These are phyloP conservation scores for Fusarium domesticum DNA, from an alignment of 2,329 filamentous ascomycete species.

Conservation along the genomic window DNA sequence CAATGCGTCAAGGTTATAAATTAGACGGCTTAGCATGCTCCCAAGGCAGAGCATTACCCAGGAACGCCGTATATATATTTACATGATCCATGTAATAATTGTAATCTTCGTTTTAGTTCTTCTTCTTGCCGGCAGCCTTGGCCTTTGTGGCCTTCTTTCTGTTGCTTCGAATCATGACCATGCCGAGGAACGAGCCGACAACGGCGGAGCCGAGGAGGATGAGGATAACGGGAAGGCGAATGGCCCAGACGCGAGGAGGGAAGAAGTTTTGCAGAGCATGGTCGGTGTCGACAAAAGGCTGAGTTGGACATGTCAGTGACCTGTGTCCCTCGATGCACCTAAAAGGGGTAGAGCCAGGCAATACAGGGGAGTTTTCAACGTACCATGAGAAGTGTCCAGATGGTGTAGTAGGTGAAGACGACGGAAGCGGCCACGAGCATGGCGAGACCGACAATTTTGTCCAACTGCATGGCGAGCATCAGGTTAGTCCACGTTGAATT, in stretches of 20 bases:
- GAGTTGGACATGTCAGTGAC: not conserved
- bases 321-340: not conserved
- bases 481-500: slow-evolving; percentile 12
- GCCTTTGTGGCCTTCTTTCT: slow-evolving; percentile 95
- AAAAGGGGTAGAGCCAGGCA: not conserved
- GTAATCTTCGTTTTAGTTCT: slow-evolving; percentile 54
- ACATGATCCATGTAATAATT: not conserved
- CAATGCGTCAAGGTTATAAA: slow-evolving; percentile 9
- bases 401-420: slow-evolving; percentile 82
- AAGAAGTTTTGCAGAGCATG: slow-evolving; percentile 94
- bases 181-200: slow-evolving; percentile 89
- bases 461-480: slow-evolving; percentile 60
- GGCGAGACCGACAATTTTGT: slow-evolving; percentile 72
- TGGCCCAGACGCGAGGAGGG: slow-evolving; percentile 96
- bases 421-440: slow-evolving; percentile 64
- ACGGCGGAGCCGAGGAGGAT: slow-evolving; percentile 88
- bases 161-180: slow-evolving; percentile 99
- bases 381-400: slow-evolving; percentile 98
- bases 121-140: slow-evolving; percentile 81
- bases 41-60: slow-evolving; percentile 9
- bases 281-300: slow-evolving; percentile 97
- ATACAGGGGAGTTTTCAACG: slow-evolving; percentile 20
- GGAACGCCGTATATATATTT: slow-evolving; percentile 18
- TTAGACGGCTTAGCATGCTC: slow-evolving; percentile 12
- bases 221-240: slow-evolving; percentile 96